These are phyloP conservation scores for Achlya hypogyna DNA, from an alignment of 352 stramenopile species.

Conservation along the genomic window DNA sequence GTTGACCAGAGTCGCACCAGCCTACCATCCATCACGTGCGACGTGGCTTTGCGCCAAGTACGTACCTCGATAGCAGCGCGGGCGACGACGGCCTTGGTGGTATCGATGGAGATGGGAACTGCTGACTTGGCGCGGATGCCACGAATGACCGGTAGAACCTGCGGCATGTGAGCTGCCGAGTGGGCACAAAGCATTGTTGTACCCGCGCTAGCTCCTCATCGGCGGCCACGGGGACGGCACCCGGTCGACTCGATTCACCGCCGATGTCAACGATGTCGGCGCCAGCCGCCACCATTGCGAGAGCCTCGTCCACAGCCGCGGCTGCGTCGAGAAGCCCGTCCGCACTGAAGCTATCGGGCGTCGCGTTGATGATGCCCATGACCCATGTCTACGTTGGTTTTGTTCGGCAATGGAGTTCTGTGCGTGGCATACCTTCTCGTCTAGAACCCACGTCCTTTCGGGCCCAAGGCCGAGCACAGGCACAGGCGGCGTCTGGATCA, in stretches of 20 bases:
- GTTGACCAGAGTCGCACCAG: conserved; percentile 95
- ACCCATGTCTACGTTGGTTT: conserved; percentile 85
- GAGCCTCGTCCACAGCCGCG: conserved; percentile 66
- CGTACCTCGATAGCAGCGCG: conserved; percentile 58
- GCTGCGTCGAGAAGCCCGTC: conserved; percentile 64
- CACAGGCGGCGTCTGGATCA: neutral
- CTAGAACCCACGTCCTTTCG: conserved; percentile 23
- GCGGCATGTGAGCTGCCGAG: neutral
- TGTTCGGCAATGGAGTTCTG: conserved; percentile 14
- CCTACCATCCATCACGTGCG: too few species aligned
- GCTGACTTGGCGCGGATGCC: conserved; percentile 63
- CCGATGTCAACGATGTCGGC: conserved; percentile 96
- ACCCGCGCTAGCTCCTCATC: conserved; percentile 88
- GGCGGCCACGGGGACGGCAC: conserved; percentile 74
- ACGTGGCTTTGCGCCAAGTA: neutral
- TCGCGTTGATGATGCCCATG: conserved; percentile 99
- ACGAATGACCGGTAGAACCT: conserved; percentile 90
- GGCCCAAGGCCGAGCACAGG: conserved; percentile 42
- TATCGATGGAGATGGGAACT: conserved; percentile 96
- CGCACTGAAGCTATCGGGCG: conserved; percentile 97
- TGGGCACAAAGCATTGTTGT: neutral
- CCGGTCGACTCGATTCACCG: conserved; percentile 97
- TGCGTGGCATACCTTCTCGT: neutral
- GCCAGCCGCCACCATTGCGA: conserved; percentile 84
- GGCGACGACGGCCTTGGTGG: conserved; percentile 88